Evolutionary conservation across 164 flowering plant species (phyloP), one percentile per base, ranked within the genome.

Genomic region (Macadamia tetraphylla): DNA sequence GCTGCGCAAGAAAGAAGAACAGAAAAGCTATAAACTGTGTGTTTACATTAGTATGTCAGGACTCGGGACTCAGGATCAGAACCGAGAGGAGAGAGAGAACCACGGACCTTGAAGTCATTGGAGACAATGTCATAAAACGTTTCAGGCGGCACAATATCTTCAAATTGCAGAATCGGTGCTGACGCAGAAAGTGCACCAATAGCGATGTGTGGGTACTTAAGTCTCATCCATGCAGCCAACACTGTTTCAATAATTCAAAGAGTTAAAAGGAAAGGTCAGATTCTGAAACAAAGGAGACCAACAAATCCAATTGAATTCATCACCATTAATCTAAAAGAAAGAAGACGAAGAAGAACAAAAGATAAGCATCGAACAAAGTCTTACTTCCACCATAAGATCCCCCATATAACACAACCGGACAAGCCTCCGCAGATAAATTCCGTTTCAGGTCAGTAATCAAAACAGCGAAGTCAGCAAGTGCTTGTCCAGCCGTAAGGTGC

Each of bases 301-400:
- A 56, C 9, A 53, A 52, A 17, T 17, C 12, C 10, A 12, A 52
- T 31, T 6, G 17, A 2, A 18, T 15, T 12, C 23, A 29, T 48
- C 17, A 14, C 29, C 0, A 49, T 40, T 32, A 35, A 35, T 32
- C 17, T 15, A 31, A 48, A 14, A 64, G 1, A 53, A 14, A 12
- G 18, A 1, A 60, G 40, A 2, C 40, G 3, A 35, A 35, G 40
- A 10, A 17, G 12, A 67, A 17, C n/a, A 6, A 18, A 58, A 49
- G 44, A 46, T 23, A 29, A 32, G 29, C 31, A 65, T 46, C 13
- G 51, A 3, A 1, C 51, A 53, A 30, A 18, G n/a, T 64, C 88
- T 83, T 81, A 91, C 97, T 94, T 88, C 97, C 97, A 71, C 97
- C 97, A 76, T 94, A 94, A 32, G 98, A 94, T 72, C 98, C 97